Evolutionary conservation across 495 filamentous ascomycete genomes (phyloP).

Genomic region (Talaromyces borbonicus): DNA sequence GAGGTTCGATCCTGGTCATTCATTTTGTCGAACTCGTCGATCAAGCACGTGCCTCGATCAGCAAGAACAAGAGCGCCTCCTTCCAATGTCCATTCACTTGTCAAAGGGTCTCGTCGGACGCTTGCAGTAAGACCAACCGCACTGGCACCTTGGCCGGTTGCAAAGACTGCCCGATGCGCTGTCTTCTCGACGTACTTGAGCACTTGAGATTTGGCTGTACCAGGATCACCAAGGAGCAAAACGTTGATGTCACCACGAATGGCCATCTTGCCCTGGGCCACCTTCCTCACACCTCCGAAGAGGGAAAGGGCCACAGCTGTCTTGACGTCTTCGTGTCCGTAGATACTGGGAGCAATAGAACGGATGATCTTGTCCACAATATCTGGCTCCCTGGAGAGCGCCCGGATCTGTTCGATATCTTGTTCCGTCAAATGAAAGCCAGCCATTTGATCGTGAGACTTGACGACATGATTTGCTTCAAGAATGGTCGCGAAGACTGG

Average conservation of each 20-base stretch:
- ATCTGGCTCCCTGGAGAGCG: constrained; percentile 75
- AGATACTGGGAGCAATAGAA: constrained; percentile 95
- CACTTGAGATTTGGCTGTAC: constrained; percentile 96
- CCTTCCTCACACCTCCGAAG: constrained; percentile 92
- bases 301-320: constrained; percentile 90
- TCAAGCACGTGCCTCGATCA: constrained; percentile 90
- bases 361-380: constrained; percentile 91
- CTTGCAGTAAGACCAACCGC: constrained; percentile 97
- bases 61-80: constrained; percentile 93
- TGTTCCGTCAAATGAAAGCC: constrained; percentile 94
- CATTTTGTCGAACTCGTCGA: constrained; percentile 99
- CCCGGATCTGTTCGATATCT: constrained; percentile 87
- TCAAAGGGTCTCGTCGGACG: constrained; percentile 92
- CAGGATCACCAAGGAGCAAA: constrained; percentile 91
- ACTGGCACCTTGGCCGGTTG: constrained; percentile 92
- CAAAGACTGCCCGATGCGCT: constrained; percentile 94
- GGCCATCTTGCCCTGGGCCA: constrained; percentile 71
- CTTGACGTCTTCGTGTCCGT: constrained; percentile 95
- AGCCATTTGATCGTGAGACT: constrained; percentile 94
- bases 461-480: constrained; percentile 94
- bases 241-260: constrained; percentile 99
- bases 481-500: constrained; percentile 97
- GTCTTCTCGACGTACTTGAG: constrained; percentile 98
- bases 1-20: constrained; percentile 97
- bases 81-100: constrained; percentile 96